Evolutionary conservation across 1,284 basidiomycete species (phyloP).

Genomic region (Cerioporus squamosus): DNA sequence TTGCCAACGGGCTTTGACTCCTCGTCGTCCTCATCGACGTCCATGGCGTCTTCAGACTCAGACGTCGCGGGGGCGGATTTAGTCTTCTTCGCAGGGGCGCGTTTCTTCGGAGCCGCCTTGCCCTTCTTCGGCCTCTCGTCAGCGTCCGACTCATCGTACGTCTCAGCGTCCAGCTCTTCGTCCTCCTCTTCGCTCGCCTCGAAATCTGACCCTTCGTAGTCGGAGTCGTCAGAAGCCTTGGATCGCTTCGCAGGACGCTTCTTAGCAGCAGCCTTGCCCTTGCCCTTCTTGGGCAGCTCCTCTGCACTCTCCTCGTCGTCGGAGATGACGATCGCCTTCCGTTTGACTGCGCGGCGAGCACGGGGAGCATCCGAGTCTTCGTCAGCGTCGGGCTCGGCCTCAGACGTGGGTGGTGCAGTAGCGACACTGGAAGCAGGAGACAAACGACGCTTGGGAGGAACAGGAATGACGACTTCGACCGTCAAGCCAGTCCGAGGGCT

Average conservation of each 20-base stretch:
- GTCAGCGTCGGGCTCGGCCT: conserved; percentile 42
- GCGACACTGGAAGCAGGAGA: conserved; percentile 20
- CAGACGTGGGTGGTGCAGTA: conserved; percentile 25
- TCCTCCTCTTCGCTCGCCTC: conserved; percentile 27
- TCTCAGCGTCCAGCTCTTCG: conserved; percentile 31
- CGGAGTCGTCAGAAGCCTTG: conserved; percentile 41
- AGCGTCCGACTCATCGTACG: conserved; percentile 34
- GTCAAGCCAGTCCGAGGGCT: conserved; percentile 43
- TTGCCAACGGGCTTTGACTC: conserved; percentile 33
- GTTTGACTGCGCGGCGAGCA: conserved; percentile 36
- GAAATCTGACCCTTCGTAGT: conserved; percentile 42
- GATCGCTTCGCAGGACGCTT: conserved; percentile 29
- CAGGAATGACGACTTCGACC: conserved; percentile 57
- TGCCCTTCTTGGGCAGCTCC: conserved; percentile 21
- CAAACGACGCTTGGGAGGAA: conserved; percentile 19
- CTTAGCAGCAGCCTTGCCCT: conserved; percentile 24
- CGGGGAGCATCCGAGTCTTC: conserved; percentile 38
- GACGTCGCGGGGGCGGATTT: conserved; percentile 28
- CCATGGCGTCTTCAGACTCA: conserved; percentile 51
- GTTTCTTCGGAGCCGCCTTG: conserved; percentile 22
- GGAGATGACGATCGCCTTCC: conserved; percentile 46
- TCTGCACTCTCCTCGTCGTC: conserved; percentile 45
- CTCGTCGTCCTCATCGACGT: conserved; percentile 48
- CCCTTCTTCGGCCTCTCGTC: conserved; percentile 38
- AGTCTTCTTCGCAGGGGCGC: conserved; percentile 19